Conservation (phyloP, 257 asterid genomes). For the Nicotiana paniculata region DNA sequence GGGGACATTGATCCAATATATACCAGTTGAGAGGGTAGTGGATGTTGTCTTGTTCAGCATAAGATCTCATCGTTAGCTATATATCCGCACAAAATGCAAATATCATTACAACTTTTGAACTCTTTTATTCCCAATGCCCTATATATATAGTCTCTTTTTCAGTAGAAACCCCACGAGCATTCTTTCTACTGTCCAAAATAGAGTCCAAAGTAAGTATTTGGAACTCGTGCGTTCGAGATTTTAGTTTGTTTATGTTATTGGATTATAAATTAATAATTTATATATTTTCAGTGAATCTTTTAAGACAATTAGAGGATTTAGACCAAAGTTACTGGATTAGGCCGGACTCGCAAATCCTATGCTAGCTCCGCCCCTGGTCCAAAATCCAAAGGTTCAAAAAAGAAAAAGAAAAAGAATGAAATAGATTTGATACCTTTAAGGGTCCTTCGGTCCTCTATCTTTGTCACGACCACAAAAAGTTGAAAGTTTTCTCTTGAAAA, state of each 20-base stretch:
- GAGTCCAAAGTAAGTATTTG: too few species aligned
- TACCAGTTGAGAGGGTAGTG: constrained; percentile 6
- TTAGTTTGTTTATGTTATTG: too few species aligned
- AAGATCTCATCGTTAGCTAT: constrained; percentile 24
- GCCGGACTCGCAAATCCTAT: too few species aligned
- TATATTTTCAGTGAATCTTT: too few species aligned
- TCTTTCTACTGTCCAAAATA: constrained; percentile 17
- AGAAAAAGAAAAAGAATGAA: not conserved
- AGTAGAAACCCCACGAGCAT: constrained; percentile 35
- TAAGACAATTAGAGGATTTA: too few species aligned
- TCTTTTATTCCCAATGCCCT: constrained; percentile 12
- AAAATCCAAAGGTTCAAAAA: constrained; percentile 16
- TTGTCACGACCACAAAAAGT: constrained; percentile 43
- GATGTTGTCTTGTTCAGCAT: constrained; percentile 52
- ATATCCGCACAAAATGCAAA: constrained; percentile 17
- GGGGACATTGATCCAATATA: constrained; percentile 10
- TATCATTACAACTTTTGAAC: constrained; percentile 58
- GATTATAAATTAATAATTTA: too few species aligned
- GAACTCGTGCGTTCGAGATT: too few species aligned
- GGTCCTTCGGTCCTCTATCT: constrained; percentile 21
- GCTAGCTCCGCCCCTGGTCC: too few species aligned
- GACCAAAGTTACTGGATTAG: too few species aligned
- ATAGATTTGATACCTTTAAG: not conserved
- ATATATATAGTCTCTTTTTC: constrained; percentile 11
- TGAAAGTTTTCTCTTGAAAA: constrained; percentile 8